A percentile compares a stretch with the other conserved stretches of the same genome.
phyloP scores from a whole-genome alignment of 2,329 filamentous ascomycete genomes.

The Penicillium brasilianum region DNA sequence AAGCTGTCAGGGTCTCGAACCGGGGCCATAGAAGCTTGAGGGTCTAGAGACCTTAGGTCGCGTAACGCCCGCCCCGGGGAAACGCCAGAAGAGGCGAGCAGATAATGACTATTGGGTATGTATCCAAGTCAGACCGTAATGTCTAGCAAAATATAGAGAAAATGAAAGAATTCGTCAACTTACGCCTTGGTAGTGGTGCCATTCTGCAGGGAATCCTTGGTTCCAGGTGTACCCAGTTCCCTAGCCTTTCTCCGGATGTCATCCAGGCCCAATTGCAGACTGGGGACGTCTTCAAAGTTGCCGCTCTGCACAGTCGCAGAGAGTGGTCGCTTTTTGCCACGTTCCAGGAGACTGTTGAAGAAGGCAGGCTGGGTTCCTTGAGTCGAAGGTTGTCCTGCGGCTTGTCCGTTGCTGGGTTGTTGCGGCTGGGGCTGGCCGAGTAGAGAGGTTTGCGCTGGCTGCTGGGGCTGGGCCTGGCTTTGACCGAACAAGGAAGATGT shows the following conservation, averaged over 20 bases:
- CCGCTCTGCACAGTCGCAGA: constrained; percentile 63
- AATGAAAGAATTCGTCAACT: constrained; percentile 33
- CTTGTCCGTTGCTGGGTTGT: constrained; percentile 26
- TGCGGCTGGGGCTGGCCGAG: constrained; percentile 37
- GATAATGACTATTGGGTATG: constrained; percentile 70
- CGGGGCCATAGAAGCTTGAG: constrained; percentile 63
- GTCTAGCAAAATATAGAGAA: background rate
- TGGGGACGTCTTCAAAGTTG: constrained; percentile 77
- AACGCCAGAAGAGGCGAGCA: constrained; percentile 91
- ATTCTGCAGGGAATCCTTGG: constrained; percentile 52
- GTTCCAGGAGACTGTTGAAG: constrained; percentile 68
- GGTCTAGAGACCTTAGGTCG: constrained; percentile 80
- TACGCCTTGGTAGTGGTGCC: constrained; percentile 59
- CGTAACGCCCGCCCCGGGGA: constrained; percentile 83
- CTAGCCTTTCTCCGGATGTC: constrained; percentile 80
- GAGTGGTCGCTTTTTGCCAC: constrained; percentile 69
- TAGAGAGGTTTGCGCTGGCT: constrained; percentile 34
- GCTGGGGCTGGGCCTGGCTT: constrained; percentile 27
- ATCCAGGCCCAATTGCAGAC: constrained; percentile 85
- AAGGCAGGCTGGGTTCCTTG: constrained; percentile 60
- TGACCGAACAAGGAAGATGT: constrained; percentile 32
- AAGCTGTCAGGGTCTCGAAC: constrained; percentile 47
- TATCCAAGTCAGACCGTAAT: constrained; percentile 5
- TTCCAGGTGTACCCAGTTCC: constrained; percentile 72
- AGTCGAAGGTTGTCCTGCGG: constrained; percentile 32